Base-by-base conservation (phyloP, 225 moss, liverwort and hornwort genomes). In the Anthoceros angustus region DNA sequence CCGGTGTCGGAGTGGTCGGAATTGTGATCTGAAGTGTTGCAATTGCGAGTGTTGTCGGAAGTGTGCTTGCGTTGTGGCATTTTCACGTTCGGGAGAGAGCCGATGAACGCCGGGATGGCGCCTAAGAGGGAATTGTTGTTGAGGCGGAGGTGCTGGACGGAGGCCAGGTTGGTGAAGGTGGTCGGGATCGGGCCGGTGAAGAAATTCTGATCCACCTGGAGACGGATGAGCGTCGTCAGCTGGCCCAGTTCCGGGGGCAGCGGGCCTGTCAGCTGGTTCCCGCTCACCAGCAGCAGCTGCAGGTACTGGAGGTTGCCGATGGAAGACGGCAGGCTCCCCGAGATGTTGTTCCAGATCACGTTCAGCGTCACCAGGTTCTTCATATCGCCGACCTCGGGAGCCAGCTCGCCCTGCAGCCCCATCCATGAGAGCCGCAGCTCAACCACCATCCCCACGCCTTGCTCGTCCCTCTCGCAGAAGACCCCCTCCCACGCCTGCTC, bases 91-190 rank as follows among this genome's bases (percentile, higher is more conserved):
- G 39, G 61, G 14, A 74, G 62, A 4, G 25, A 61, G 11, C 70
- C 74, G 12, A 74, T 65, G 21, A 16, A 40, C 9, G 66, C 15
- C 3, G 74, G 74, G 25, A 74, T 66, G 21, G 42, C 46, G 24
- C 74, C 74, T 62, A 10, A 65, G 18, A 74, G 42, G 20, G 74
- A 70, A 61, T 74, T 74, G 62, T 74, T 70, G 61, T 70, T 74
- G 70, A 74, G 55, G 74, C 69, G 70, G 69, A 74, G 69, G 23
- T 74, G 74, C 65, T 40, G n/a, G 16, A 74, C 10, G 5, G 7
- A 26, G 8, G 21, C 20, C 7, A 74, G 55, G 21, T 70, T 74
- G 48, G 26, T 42, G 49, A 74, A 74, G n/a, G 43, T 64, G 18
- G 10, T 39, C 0, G 73, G 73, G 10, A 74, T 43, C 7, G 63